Percentiles rank a stretch among this genome's conserved stretches.
phyloP scores from a whole-genome alignment of 2,329 filamentous ascomycete genomes.

The Thielaviopsis ethacetica region DNA sequence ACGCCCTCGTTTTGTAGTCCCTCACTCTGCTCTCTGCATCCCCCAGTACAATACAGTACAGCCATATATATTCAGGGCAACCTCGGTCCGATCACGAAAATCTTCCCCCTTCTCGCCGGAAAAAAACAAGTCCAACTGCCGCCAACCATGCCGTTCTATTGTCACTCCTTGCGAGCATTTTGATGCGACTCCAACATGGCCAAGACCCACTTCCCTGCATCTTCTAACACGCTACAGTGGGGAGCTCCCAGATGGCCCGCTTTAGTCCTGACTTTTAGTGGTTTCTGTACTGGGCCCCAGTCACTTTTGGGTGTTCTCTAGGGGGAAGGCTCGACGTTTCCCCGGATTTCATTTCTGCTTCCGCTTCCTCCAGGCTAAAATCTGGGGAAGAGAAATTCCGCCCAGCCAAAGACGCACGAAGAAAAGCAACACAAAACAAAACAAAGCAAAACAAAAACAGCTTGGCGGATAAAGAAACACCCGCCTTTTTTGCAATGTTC shows the following conservation, averaged over 20 bases:
- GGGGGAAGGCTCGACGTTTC: no score
- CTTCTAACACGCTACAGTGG: neutral
- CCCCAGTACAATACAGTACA: no score
- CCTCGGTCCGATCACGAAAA: neutral
- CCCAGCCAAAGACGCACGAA: neutral
- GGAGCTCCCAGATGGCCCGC: neutral
- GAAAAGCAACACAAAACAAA: neutral
- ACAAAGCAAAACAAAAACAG: neutral
- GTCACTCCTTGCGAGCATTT: neutral
- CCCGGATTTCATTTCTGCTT: no score
- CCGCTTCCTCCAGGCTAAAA: no score
- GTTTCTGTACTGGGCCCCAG: no score
- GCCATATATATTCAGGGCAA: neutral
- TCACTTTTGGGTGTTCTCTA: no score
- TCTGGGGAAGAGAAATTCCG: no score
- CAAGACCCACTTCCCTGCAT: neutral
- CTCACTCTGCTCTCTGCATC: no score
- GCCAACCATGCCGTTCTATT: neutral
- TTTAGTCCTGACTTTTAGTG: no score
- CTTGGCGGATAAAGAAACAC: neutral
- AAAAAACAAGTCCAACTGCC: neutral
- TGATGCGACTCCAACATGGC: neutral
- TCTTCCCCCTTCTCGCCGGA: neutral
- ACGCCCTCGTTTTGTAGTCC: no score
- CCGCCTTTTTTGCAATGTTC: neutral